Evolutionary conservation across 768 basidiomycete genomes (phyloP).

Genomic region (Mycena haematopus): DNA sequence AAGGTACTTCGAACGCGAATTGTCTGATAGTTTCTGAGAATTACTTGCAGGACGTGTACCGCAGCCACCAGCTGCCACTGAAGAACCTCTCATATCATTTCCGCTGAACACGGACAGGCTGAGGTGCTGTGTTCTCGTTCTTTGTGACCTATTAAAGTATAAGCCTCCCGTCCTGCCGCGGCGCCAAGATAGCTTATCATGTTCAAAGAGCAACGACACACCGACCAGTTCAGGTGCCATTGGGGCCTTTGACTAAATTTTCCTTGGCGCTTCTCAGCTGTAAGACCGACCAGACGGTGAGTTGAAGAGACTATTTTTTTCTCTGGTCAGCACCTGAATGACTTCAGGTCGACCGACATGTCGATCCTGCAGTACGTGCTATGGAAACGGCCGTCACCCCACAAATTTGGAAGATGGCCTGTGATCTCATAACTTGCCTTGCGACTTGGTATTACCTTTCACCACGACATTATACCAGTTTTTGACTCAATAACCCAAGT

Average conservation of each 20-base stretch:
- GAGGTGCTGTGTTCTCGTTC: constrained; percentile 54
- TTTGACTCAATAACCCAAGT: constrained; percentile 42
- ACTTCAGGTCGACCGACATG: constrained; percentile 51
- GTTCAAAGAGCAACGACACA: constrained; percentile 54
- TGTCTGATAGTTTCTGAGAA: neutral
- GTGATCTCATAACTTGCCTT: constrained; percentile 55
- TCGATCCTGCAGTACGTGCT: constrained; percentile 56
- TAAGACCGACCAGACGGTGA: constrained; percentile 54
- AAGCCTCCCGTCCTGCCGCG: neutral
- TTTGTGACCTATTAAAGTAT: constrained; percentile 65
- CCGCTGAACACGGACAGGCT: constrained; percentile 70
- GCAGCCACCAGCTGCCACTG: constrained; percentile 31
- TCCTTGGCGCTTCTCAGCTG: constrained; percentile 55
- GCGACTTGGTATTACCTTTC: constrained; percentile 49
- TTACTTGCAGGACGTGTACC: constrained; percentile 13
- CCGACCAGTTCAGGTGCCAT: constrained; percentile 71
- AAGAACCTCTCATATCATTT: constrained; percentile 56
- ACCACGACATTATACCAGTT: neutral
- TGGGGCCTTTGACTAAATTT: constrained; percentile 67
- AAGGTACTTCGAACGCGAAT: constrained; percentile 43
- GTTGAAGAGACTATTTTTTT: neutral
- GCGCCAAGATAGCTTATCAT: neutral
- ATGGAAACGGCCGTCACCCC: constrained; percentile 63
- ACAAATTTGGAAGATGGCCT: constrained; percentile 59
- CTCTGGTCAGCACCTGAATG: neutral